Evolutionary conservation across 176 grass and related monocot genomes (phyloP).

Genomic region (barley (Hordeum vulgare)): MorexV3_pseudomolecules_assembly NC_058519.1:59357365-59357864

Average conservation of each 20-base stretch:
- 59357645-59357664: slow-evolving; percentile 65
- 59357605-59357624: slow-evolving; percentile 76
- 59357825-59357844: no score
- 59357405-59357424: slow-evolving; percentile 57
- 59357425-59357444: slow-evolving; percentile 49
- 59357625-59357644: slow-evolving; percentile 77
- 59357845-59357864: no score
- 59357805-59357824: no score
- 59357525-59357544: neutral
- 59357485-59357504: neutral
- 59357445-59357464: neutral
- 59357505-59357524: neutral
- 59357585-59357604: slow-evolving; percentile 67
- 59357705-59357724: no score
- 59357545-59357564: slow-evolving; percentile 84
- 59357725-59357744: no score
- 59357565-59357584: slow-evolving; percentile 80
- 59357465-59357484: neutral
- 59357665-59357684: neutral
- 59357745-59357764: no score
- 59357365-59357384: slow-evolving; percentile 44
- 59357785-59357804: no score
- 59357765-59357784: no score
- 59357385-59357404: slow-evolving; percentile 41
- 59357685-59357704: no score